These are phyloP conservation scores for Scutellaria baicalensis DNA, from an alignment of 257 asterid species.

Conservation along the genomic window DNA sequence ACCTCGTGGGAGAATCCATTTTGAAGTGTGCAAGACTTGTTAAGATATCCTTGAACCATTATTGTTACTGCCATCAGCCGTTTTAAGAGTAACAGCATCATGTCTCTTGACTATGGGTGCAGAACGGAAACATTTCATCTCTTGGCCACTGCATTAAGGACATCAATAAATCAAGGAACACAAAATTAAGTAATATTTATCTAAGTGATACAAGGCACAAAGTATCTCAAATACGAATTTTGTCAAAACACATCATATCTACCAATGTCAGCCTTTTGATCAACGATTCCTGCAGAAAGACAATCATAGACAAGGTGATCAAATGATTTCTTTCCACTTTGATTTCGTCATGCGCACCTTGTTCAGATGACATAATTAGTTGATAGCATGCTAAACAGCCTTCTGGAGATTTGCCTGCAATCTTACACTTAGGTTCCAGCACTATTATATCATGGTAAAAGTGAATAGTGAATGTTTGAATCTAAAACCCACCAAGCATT, in stretches of 20 bases:
- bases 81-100: constrained; percentile 47
- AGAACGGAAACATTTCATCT: constrained; percentile 42
- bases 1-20: constrained; percentile 69
- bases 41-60: constrained; percentile 44
- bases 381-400: not conserved
- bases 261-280: not conserved
- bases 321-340: not conserved
- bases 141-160: constrained; percentile 35
- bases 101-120: constrained; percentile 47
- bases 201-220: not conserved
- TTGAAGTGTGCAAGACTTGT: constrained; percentile 38
- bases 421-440: not conserved
- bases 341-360: not conserved
- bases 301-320: not conserved
- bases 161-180: not conserved
- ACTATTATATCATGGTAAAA: not conserved
- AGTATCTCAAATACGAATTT: not conserved
- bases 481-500: not conserved
- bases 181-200: not conserved
- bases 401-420: not conserved
- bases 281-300: not conserved
- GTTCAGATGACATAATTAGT: not conserved
- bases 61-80: constrained; percentile 59
- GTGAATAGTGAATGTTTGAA: not conserved
- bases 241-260: not conserved